Conservation (phyloP, 2,329 filamentous ascomycete genomes). For the Penicillium sp. region DNA sequence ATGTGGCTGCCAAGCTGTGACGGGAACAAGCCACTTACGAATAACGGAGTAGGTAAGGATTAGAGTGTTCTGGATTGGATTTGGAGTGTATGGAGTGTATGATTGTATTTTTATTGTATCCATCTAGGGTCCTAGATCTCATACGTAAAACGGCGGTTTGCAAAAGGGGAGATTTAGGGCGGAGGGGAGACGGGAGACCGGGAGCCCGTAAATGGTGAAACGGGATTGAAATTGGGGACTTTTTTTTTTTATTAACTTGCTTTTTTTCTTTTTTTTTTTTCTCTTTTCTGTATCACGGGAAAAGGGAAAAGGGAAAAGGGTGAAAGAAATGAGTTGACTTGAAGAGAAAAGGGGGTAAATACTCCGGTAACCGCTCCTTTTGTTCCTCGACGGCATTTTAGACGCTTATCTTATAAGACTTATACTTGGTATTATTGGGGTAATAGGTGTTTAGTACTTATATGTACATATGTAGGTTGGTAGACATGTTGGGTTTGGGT, state of each 20-base stretch:
- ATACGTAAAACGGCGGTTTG: neutral
- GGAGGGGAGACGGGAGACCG: neutral
- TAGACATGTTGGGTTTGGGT: neutral
- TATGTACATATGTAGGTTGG: neutral
- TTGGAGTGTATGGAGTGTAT: neutral
- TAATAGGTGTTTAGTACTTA: neutral
- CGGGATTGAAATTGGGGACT: neutral
- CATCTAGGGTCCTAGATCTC: neutral
- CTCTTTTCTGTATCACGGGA: neutral
- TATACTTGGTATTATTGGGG: neutral
- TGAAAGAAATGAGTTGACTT: neutral
- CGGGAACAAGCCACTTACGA: neutral
- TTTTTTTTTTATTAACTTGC: neutral
- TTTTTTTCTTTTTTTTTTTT: neutral
- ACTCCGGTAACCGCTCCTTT: neutral
- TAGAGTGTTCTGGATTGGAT: neutral
- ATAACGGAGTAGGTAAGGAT: neutral
- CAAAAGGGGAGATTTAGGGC: neutral
- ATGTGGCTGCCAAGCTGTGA: neutral
- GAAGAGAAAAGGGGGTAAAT: neutral
- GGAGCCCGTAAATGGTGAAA: neutral
- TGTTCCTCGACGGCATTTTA: neutral
- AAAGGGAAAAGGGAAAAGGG: neutral
- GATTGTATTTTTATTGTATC: neutral
- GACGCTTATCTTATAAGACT: neutral